Conservation (phyloP, 2,329 filamentous ascomycete species). For the Colletotrichum sansevieriae region DNA sequence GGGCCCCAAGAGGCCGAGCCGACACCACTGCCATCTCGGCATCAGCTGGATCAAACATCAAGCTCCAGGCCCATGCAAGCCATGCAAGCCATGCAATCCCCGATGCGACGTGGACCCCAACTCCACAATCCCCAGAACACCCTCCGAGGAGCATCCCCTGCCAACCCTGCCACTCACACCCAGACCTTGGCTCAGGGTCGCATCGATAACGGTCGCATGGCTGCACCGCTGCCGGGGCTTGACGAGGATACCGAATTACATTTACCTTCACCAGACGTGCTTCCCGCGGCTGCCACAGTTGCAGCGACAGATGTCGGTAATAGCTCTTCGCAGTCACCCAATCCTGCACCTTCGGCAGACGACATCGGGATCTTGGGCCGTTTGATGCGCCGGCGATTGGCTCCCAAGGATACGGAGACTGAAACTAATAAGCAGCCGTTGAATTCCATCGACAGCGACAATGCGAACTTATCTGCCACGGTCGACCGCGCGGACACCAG, state of each 20-base stretch:
- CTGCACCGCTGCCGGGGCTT: slow-evolving; percentile 31
- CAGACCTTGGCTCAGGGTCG: slow-evolving; percentile 29
- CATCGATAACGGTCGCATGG: slow-evolving; percentile 31
- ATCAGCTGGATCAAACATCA: slow-evolving; percentile 15
- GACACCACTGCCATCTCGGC: slow-evolving; percentile 21
- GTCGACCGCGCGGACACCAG: neutral
- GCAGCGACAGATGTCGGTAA: slow-evolving; percentile 14
- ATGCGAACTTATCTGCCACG: neutral
- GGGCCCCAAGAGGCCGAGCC: slow-evolving; percentile 13
- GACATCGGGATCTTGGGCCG: slow-evolving; percentile 31
- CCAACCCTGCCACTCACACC: slow-evolving; percentile 14
- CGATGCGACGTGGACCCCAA: slow-evolving; percentile 36
- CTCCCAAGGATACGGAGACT: slow-evolving; percentile 24
- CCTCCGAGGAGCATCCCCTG: slow-evolving; percentile 16
- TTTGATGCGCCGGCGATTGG: slow-evolving; percentile 33
- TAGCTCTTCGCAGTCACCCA: slow-evolving; percentile 14
- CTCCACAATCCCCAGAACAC: slow-evolving; percentile 42
- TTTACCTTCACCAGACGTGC: slow-evolving; percentile 2
- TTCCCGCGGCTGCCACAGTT: slow-evolving; percentile 16
- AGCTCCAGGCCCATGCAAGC: neutral
- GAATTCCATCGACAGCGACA: slow-evolving; percentile 13
- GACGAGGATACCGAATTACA: slow-evolving; percentile 32
- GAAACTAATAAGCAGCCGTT: slow-evolving; percentile 25
- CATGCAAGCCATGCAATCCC: slow-evolving; percentile 28
- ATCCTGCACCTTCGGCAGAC: slow-evolving; percentile 28